A percentile compares a stretch with the other conserved stretches of the same genome.
These are phyloP conservation scores for Picea glauca DNA, from an alignment of 75 land plant species.

Conservation along the genomic window DNA sequence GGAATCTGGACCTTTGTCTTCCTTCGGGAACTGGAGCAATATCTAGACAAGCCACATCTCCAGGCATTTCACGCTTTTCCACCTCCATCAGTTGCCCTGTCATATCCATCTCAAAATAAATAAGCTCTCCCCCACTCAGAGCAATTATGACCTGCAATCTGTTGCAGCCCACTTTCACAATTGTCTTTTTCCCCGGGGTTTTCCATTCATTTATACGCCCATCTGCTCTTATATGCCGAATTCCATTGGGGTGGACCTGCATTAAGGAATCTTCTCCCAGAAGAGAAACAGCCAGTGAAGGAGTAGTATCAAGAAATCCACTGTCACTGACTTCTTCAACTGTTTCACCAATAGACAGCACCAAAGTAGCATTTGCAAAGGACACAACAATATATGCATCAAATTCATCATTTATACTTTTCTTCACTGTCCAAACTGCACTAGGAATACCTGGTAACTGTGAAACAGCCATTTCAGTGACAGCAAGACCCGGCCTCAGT, in stretches of 20 bases:
- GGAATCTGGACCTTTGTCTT: constrained; percentile 91
- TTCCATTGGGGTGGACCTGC: constrained; percentile 99
- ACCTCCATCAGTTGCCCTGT: constrained; percentile 98
- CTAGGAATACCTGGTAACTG: constrained; percentile 94
- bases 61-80: constrained; percentile 94
- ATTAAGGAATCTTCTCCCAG: constrained; percentile 98
- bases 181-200: constrained; percentile 97
- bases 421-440: constrained; percentile 99
- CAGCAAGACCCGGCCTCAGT: constrained; percentile 89
- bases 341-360: constrained; percentile 98
- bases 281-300: constrained; percentile 91
- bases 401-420: constrained; percentile 91
- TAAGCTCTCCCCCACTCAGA: constrained; percentile 93
- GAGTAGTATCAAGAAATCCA: constrained; percentile 96
- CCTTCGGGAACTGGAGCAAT: constrained; percentile 99
- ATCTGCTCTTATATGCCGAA: constrained; percentile 96
- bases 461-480: constrained; percentile 98
- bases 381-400: constrained; percentile 99
- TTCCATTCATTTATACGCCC: constrained; percentile 99
- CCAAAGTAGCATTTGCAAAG: constrained; percentile 94
- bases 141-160: constrained; percentile 98
- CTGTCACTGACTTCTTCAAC: constrained; percentile 99
- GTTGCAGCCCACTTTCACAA: constrained; percentile 91
- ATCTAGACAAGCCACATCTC: constrained; percentile 96
- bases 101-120: constrained; percentile 95